These are phyloP conservation scores for Halophytophthora batemanensis DNA, from an alignment of 352 stramenopile species.

Conservation along the genomic window DNA sequence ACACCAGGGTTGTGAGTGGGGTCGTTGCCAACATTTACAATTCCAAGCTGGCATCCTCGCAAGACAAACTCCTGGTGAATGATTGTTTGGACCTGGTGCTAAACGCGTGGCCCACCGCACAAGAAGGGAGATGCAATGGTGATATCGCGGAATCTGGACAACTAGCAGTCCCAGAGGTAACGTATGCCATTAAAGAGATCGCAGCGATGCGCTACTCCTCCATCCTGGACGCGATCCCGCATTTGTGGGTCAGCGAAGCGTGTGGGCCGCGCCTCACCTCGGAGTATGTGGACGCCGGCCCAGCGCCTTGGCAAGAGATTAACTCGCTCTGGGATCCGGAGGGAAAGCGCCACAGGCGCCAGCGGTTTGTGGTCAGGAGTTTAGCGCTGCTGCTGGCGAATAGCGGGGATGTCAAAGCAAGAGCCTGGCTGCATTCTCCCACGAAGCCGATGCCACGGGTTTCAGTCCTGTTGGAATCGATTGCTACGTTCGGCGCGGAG, in stretches of 20 bases:
- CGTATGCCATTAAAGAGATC: constrained; percentile 13
- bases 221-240: constrained; percentile 8
- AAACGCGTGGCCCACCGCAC: constrained; percentile 8
- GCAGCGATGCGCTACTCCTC: constrained; percentile 17
- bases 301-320: not conserved
- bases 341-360: constrained; percentile 4
- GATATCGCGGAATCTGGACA: constrained; percentile 2
- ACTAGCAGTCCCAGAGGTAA: constrained; percentile 21
- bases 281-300: not conserved
- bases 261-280: constrained; percentile 8
- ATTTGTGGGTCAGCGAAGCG: constrained; percentile 17
- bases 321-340: constrained; percentile 15
- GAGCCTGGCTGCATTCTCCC: not conserved
- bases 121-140: constrained; percentile 3
- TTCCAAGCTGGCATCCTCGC: constrained; percentile 9
- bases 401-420: constrained; percentile 5
- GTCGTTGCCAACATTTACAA: constrained; percentile 32
- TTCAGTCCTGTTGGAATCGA: constrained; percentile 3
- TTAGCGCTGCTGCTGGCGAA: constrained; percentile 8
- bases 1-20: constrained; percentile 8
- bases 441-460: not conserved
- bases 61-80: constrained; percentile 26
- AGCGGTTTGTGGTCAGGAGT: constrained; percentile 1
- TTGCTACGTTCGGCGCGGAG: constrained; percentile 7
- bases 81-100: constrained; percentile 25